Percentiles rank a stretch among this genome's conserved stretches.
Evolutionary conservation across 768 basidiomycete genomes (phyloP).

Genomic region (Tulasnella sp.): DNA sequence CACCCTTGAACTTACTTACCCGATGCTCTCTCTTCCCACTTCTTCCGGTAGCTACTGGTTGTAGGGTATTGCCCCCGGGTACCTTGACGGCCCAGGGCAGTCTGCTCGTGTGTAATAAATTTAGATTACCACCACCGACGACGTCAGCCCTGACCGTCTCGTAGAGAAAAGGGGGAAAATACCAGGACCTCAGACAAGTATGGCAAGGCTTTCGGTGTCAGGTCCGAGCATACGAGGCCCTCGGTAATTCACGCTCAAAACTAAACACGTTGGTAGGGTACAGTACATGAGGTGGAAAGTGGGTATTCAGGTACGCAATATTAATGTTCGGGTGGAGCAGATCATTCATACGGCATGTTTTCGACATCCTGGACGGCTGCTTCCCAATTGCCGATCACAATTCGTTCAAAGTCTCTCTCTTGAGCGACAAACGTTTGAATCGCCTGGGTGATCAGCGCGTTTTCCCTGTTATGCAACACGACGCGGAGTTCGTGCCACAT

Average conservation of each 20-base stretch:
- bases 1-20: too few species aligned
- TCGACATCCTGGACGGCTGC: slow-evolving; percentile 62
- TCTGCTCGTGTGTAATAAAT: too few species aligned
- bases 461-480: slow-evolving; percentile 84
- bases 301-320: neutral
- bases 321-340: neutral
- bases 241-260: neutral
- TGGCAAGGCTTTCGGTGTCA: too few species aligned
- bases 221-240: neutral
- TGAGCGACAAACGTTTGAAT: slow-evolving; percentile 67
- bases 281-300: neutral
- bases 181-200: too few species aligned
- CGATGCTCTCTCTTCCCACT: too few species aligned
- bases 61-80: too few species aligned
- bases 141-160: too few species aligned
- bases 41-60: too few species aligned
- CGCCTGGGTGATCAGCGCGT: slow-evolving; percentile 64
- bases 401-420: slow-evolving; percentile 61
- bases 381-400: slow-evolving; percentile 62
- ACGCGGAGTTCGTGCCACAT: slow-evolving; percentile 96
- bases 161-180: too few species aligned
- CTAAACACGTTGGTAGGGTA: neutral
- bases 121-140: too few species aligned
- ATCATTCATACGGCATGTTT: slow-evolving; percentile 77
- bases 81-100: too few species aligned